Conservation (phyloP, 257 asterid species). For the Penstemon davidsonii region DNA sequence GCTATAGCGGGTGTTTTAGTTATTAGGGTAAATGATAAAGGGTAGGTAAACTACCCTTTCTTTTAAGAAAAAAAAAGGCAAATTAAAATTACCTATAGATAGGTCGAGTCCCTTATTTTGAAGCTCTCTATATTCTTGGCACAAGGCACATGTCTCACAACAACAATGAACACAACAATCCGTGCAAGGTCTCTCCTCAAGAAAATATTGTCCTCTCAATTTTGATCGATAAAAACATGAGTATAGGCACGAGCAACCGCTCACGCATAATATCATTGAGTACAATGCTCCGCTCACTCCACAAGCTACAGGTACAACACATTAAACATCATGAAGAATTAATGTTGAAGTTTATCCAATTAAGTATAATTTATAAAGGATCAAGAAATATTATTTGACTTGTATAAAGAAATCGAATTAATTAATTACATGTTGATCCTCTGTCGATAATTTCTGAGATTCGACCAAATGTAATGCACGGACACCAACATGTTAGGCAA, state of each 20-base stretch:
- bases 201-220: conserved; percentile 51
- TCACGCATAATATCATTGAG: conserved; percentile 38
- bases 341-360: background rate
- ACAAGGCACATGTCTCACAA: conserved; percentile 53
- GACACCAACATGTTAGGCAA: conserved; percentile 70
- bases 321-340: background rate
- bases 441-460: conserved; percentile 64
- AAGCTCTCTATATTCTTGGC: conserved; percentile 66
- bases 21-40: background rate
- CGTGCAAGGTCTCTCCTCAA: conserved; percentile 55
- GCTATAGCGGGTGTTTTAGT: background rate
- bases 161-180: conserved; percentile 63
- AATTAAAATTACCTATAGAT: conserved; percentile 39
- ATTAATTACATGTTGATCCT: conserved; percentile 48
- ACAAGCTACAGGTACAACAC: conserved; percentile 55
- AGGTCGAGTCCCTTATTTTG: conserved; percentile 47
- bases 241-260: conserved; percentile 54
- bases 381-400: background rate
- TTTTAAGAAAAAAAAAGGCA: background rate
- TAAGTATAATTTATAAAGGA: background rate
- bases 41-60: background rate
- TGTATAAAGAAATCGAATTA: background rate
- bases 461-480: conserved; percentile 71
- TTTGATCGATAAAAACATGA: conserved; percentile 71
- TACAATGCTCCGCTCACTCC: conserved; percentile 65